These are phyloP conservation scores for Tolypocladium nubicola DNA, from an alignment of 2,329 filamentous ascomycete genomes.

Conservation along the genomic window DNA sequence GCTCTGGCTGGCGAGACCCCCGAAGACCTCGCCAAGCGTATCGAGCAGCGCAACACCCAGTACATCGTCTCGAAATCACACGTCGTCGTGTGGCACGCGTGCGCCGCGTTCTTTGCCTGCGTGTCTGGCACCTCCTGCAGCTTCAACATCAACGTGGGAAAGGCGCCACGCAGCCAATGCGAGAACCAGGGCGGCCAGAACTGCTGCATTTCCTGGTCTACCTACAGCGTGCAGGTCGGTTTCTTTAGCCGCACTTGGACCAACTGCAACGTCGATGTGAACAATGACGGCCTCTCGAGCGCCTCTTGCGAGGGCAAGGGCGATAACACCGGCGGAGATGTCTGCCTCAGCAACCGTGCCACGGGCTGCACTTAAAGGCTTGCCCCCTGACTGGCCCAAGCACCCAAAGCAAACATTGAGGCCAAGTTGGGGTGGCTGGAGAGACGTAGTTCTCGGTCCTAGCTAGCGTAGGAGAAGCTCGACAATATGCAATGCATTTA, in stretches of 20 bases:
- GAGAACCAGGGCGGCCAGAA: background rate
- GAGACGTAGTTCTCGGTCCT: background rate
- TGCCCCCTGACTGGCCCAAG: background rate
- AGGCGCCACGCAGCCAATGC: background rate
- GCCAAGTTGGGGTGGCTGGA: background rate
- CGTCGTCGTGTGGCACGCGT: background rate
- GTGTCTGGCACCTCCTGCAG: background rate
- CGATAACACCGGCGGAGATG: background rate
- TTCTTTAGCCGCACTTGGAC: background rate
- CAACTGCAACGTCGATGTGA: background rate
- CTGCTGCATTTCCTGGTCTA: background rate
- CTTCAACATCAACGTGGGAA: background rate
- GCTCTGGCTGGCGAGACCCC: background rate
- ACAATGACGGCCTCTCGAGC: background rate
- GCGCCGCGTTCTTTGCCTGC: background rate
- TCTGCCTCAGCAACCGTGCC: background rate
- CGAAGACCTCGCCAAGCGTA: background rate
- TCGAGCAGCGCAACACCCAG: background rate
- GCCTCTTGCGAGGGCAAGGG: background rate
- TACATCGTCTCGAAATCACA: background rate
- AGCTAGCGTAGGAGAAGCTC: background rate
- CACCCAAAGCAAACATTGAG: background rate
- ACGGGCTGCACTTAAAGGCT: background rate
- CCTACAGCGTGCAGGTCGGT: background rate
- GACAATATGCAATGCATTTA: too few relatives aligned